These are phyloP conservation scores for Patellifolia procumbens DNA, from an alignment of 179 eudicot genomes.

Conservation along the genomic window DNA sequence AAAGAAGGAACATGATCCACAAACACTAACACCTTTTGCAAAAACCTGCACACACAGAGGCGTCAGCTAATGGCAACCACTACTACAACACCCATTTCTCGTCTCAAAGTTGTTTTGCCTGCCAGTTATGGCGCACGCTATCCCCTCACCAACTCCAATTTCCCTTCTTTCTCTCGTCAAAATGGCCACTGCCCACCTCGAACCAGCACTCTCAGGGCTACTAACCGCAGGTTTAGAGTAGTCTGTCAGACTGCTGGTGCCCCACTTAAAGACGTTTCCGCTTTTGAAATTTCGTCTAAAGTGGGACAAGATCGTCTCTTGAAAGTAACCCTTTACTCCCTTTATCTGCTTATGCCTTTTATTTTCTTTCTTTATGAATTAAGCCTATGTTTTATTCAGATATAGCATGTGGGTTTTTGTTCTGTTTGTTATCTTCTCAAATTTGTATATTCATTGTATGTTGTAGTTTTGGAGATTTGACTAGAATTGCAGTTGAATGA, in stretches of 20 bases:
- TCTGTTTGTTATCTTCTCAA: no score
- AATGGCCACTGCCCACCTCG: constrained; percentile 3
- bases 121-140: constrained; percentile 12
- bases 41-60: no score
- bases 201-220: constrained; percentile 7
- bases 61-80: constrained; percentile 30
- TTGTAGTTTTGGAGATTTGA: not conserved
- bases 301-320: constrained; percentile 62
- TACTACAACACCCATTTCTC: constrained; percentile 13
- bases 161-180: constrained; percentile 24
- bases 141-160: constrained; percentile 22
- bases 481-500: not conserved
- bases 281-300: constrained; percentile 31
- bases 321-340: constrained; percentile 44
- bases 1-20: constrained; percentile 23
- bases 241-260: constrained; percentile 39
- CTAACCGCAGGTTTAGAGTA: constrained; percentile 21
- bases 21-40: not conserved
- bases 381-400: not conserved
- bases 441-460: not conserved
- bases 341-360: not conserved
- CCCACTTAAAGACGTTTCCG: constrained; percentile 35
- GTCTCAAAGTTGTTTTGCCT: constrained; percentile 21
- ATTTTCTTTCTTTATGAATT: not conserved
- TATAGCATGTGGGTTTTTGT: constrained; percentile 13